Percentiles rank a stretch among this genome's conserved stretches.
phyloP scores from a whole-genome alignment of 768 basidiomycete genomes.

The Rhodotorula toruloides region DNA sequence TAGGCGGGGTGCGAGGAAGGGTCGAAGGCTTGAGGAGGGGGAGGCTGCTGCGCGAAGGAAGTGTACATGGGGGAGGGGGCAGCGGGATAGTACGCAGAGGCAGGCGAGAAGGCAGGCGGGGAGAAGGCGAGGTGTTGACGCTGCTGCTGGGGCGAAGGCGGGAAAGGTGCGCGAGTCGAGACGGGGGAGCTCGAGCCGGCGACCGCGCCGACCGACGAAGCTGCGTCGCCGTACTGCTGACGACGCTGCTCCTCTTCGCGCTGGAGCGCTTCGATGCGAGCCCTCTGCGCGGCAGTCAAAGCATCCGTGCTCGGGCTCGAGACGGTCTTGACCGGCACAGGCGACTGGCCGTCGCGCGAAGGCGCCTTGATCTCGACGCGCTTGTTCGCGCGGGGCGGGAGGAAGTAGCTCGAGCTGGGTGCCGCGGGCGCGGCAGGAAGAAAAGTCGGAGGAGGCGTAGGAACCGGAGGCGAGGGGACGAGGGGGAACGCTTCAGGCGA shows the following conservation, averaged over 20 bases:
- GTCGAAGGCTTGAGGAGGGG: background rate
- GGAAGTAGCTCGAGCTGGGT: slow-evolving; percentile 26
- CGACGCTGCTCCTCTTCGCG: background rate
- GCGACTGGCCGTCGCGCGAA: slow-evolving; percentile 18
- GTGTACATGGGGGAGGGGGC: background rate
- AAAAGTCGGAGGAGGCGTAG: slow-evolving; percentile 20
- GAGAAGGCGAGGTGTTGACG: background rate
- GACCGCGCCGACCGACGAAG: background rate
- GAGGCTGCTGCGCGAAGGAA: background rate
- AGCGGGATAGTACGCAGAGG: background rate
- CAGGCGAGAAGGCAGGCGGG: no score
- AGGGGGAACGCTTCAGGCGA: slow-evolving; percentile 11
- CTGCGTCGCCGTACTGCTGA: background rate
- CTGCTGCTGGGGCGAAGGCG: background rate
- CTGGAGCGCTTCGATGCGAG: background rate
- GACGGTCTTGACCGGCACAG: background rate
- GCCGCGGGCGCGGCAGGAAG: background rate
- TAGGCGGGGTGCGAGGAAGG: background rate
- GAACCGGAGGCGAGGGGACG: slow-evolving; percentile 21
- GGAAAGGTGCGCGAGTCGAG: background rate
- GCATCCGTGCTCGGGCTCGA: no score
- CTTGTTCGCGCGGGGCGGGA: slow-evolving; percentile 21
- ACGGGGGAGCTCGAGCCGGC: slow-evolving; percentile 11
- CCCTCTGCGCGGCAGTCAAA: no score
- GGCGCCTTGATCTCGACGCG: slow-evolving; percentile 37